These are phyloP conservation scores for Clarireedia monteithiana DNA, from an alignment of 2,329 filamentous ascomycete genomes.

Conservation along the genomic window DNA sequence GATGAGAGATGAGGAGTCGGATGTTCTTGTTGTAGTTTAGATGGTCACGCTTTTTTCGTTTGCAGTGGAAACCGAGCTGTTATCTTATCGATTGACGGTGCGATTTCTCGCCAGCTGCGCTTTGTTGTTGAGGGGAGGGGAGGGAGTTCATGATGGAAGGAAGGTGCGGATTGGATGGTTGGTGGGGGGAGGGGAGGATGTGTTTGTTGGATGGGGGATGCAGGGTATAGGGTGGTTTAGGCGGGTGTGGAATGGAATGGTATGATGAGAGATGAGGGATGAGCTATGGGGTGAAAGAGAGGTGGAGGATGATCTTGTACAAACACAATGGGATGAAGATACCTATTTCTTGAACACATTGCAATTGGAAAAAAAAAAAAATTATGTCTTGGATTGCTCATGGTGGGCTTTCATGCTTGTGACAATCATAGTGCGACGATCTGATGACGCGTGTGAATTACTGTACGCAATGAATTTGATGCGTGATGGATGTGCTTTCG, in stretches of 20 bases:
- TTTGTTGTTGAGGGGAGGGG: not conserved
- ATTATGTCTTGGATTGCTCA: too few species aligned
- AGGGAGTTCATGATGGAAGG: not conserved
- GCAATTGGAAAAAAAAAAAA: not conserved
- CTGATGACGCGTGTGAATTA: too few species aligned
- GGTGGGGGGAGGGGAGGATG: not conserved
- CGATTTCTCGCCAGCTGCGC: not conserved
- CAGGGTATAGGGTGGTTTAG: too few species aligned
- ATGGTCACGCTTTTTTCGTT: not conserved
- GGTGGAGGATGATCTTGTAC: not conserved
- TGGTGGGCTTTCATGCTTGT: too few species aligned
- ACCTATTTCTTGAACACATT: not conserved
- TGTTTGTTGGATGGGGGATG: not conserved
- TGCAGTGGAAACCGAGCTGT: too few species aligned
- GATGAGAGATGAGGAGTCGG: not conserved
- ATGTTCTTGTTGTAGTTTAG: constrained; percentile 2
- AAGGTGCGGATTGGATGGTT: not conserved
- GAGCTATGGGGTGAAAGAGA: not conserved
- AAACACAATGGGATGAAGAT: constrained; percentile 1
- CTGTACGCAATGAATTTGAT: too few species aligned
- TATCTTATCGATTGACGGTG: not conserved
- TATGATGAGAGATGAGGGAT: not conserved
- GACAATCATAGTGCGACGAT: too few species aligned
- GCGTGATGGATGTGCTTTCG: too few species aligned
- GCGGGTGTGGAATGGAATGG: too few species aligned